A percentile compares a stretch with the other conserved stretches of the same genome.
phyloP scores from a whole-genome alignment of 495 filamentous ascomycete genomes.

The Polyplosphaeria fusca region DNA sequence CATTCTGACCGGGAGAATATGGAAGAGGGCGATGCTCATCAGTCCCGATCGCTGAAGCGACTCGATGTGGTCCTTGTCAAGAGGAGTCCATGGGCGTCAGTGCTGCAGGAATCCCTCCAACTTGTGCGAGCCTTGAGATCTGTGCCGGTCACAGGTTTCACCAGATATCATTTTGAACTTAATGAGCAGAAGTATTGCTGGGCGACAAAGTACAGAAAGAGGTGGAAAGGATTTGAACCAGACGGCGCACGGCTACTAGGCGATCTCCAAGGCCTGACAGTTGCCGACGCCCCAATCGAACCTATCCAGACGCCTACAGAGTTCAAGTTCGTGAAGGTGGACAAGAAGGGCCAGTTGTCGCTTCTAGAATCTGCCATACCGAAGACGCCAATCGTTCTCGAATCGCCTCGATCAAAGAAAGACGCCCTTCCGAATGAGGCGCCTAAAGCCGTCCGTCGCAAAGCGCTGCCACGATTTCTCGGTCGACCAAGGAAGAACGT shows the following conservation, averaged over 20 bases:
- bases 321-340: slow-evolving; percentile 19
- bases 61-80: slow-evolving; percentile 30
- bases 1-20: neutral
- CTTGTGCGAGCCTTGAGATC: slow-evolving; percentile 8
- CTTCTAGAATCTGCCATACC: slow-evolving; percentile 8
- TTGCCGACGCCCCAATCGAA: slow-evolving; percentile 13
- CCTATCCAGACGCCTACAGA: slow-evolving; percentile 20
- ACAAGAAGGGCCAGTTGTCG: slow-evolving; percentile 6
- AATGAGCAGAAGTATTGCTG: slow-evolving; percentile 17
- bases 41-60: slow-evolving; percentile 14
- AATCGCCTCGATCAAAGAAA: neutral
- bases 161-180: slow-evolving; percentile 22
- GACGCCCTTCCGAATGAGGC: neutral
- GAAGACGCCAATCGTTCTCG: slow-evolving; percentile 15
- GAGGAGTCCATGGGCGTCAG: slow-evolving; percentile 16
- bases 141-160: slow-evolving; percentile 18
- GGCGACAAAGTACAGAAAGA: slow-evolving; percentile 26
- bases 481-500: neutral
- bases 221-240: slow-evolving; percentile 26
- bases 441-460: neutral
- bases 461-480: slow-evolving; percentile 4
- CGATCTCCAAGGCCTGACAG: slow-evolving; percentile 23
- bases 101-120: slow-evolving; percentile 14
- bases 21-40: neutral
- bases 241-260: slow-evolving; percentile 20